Evolutionary conservation across 2,329 filamentous ascomycete species (phyloP).

Genomic region (Epichloe gansuensis): DNA sequence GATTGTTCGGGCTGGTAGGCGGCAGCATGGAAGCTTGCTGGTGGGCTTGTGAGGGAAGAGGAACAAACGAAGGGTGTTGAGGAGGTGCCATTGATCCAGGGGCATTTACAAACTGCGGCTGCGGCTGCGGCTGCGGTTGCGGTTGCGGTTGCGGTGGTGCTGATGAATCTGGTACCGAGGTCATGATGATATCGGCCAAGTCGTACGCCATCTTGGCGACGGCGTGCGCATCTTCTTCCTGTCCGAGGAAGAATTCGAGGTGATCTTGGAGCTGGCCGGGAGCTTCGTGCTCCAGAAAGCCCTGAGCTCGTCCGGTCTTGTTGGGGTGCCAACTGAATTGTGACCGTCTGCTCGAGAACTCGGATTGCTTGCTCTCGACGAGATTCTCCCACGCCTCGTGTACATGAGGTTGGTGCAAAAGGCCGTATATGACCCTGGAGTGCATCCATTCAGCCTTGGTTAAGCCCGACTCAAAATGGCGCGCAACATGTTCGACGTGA

Average conservation of each 20-base stretch:
- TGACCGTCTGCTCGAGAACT: conserved; percentile 40
- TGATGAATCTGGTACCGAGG: conserved; percentile 18
- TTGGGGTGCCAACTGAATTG: conserved; percentile 50
- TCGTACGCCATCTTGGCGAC: conserved; percentile 47
- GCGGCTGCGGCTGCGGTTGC: not conserved
- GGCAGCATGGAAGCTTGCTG: conserved; percentile 15
- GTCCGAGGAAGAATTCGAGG: conserved; percentile 50
- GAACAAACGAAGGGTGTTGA: conserved; percentile 19
- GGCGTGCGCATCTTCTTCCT: conserved; percentile 41
- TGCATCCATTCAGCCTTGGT: conserved; percentile 56
- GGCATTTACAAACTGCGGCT: conserved; percentile 17
- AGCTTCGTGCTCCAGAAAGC: conserved; percentile 48
- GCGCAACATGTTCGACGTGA: conserved; percentile 54
- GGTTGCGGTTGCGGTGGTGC: not conserved
- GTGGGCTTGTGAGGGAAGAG: conserved; percentile 20
- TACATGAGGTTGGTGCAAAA: conserved; percentile 52
- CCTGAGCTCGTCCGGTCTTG: conserved; percentile 42
- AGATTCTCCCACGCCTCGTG: conserved; percentile 48
- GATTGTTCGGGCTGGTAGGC: conserved; percentile 10
- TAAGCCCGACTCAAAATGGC: conserved; percentile 52
- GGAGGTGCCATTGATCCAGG: conserved; percentile 12
- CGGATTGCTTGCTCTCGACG: conserved; percentile 38
- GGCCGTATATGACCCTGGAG: conserved; percentile 52
- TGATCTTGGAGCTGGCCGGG: conserved; percentile 51
- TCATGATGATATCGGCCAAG: conserved; percentile 34